These are phyloP conservation scores for Fusarium lyarnte DNA, from an alignment of 2,329 filamentous ascomycete species.

Conservation along the genomic window DNA sequence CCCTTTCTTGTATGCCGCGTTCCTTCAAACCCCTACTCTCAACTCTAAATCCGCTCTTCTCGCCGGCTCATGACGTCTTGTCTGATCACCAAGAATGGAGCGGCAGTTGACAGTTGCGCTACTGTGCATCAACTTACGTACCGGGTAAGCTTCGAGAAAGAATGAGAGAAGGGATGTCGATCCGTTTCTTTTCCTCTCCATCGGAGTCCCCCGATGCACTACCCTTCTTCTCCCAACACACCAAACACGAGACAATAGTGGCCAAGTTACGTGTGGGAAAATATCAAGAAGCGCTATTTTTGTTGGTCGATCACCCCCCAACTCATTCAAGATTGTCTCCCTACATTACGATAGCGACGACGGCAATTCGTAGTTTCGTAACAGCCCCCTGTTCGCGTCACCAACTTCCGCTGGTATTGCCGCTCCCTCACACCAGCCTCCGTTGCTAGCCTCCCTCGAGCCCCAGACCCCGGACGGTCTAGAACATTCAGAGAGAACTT, in stretches of 20 bases:
- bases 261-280: conserved; percentile 3
- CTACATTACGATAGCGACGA: conserved; percentile 17
- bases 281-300: conserved; percentile 26
- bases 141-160: conserved; percentile 31
- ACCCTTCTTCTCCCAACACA: neutral
- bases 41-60: conserved; percentile 14
- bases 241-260: conserved; percentile 16
- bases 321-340: conserved; percentile 14
- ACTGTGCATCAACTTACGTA: conserved; percentile 25
- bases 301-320: conserved; percentile 14
- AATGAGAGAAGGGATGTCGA: conserved; percentile 22
- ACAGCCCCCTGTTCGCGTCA: conserved; percentile 16
- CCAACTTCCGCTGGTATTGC: conserved; percentile 31
- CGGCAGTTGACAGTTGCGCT: conserved; percentile 28
- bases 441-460: conserved; percentile 15
- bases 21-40: neutral
- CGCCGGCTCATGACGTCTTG: conserved; percentile 10
- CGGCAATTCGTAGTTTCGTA: conserved; percentile 12
- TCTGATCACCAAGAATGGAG: neutral
- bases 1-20: neutral
- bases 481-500: conserved; percentile 35
- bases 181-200: neutral
- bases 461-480: conserved; percentile 31
- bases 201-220: conserved; percentile 6
- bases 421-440: conserved; percentile 21